phyloP scores from a whole-genome alignment of 2,329 filamentous ascomycete species.

The Rhinocladiella mackenziei region DNA sequence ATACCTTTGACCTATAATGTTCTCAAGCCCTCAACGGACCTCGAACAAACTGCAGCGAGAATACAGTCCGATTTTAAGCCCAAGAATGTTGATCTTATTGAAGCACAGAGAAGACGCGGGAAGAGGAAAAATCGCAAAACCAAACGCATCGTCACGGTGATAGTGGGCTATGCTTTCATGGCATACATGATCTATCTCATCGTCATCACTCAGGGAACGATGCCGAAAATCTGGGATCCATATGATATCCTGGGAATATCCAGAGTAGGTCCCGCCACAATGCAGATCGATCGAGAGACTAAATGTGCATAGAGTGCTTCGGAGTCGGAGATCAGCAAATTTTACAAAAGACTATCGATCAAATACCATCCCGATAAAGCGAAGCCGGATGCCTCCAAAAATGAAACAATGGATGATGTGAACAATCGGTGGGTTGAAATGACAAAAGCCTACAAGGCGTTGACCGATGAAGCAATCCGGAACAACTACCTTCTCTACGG shows the following conservation, averaged over 20 bases:
- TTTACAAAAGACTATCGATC: conserved; percentile 81
- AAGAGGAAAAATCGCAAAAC: conserved; percentile 84
- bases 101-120: conserved; percentile 76
- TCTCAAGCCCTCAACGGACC: conserved; percentile 63
- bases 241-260: conserved; percentile 89
- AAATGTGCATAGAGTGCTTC: conserved; percentile 52
- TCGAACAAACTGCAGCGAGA: conserved; percentile 74
- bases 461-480: conserved; percentile 94
- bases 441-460: conserved; percentile 94
- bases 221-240: conserved; percentile 86
- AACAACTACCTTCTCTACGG: conserved; percentile 97
- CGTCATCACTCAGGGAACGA: conserved; percentile 65
- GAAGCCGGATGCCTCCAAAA: conserved; percentile 75
- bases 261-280: conserved; percentile 54
- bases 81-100: conserved; percentile 77
- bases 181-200: conserved; percentile 91
- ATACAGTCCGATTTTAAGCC: conserved; percentile 79
- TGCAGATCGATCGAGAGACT: background rate
- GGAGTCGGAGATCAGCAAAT: conserved; percentile 87
- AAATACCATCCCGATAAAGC: conserved; percentile 93
- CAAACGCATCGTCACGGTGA: conserved; percentile 73
- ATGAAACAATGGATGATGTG: conserved; percentile 78
- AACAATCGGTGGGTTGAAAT: conserved; percentile 91
- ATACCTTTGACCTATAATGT: conserved; percentile 86
- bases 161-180: conserved; percentile 77